Evolutionary conservation across 2,329 filamentous ascomycete genomes (phyloP), one percentile per base, ranked within the genome.

Genomic region (Penicillium sp.): DNA sequence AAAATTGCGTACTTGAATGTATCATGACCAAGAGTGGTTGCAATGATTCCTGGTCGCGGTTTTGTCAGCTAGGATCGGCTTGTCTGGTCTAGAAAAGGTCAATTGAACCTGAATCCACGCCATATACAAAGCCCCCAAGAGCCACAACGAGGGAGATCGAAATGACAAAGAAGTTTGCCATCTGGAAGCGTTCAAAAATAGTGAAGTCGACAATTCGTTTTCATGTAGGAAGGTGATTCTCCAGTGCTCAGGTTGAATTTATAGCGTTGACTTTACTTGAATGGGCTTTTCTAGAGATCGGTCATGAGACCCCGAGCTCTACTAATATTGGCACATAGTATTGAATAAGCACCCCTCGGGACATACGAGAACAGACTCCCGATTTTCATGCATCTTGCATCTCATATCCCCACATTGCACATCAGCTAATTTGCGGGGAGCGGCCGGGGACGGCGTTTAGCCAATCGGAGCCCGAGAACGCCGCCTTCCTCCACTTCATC

Each of bases 1-100:
- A 60, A 33, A 55, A 60, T 60, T 26, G 40, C 28, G 37, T 54
- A 58, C 43, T 60, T 60, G 47, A 58, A 60, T 13, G 55, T 58
- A 19, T 58, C 58, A 49, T 60, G 58, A 11, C 46, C 58, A 19
- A 60, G 42, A 3, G 58, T 60, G 2, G 58, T 60, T 31, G 58
- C 58, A 28, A 60, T 60, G 23, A 60, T 60, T 5, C 55, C 55
- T 55, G 19, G 3, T 16, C n/a, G 33, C n/a, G 9, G n/a, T 36
- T 18, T 7, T 18, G 33, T 36, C 33, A 36, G 33, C 29, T 14
- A 5, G 11, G 8, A 36, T 36, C 33, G 5, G 9, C n/a, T n/a
- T n/a, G 33, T 6, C 33, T 19, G 33, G 2, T 16, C 29, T 5
- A 31, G 29, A 5, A 31, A 31, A 31, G 29, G 29, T 31, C 16